phyloP scores from a whole-genome alignment of 139 green algal genomes.

The Gonium pectorale region DNA sequence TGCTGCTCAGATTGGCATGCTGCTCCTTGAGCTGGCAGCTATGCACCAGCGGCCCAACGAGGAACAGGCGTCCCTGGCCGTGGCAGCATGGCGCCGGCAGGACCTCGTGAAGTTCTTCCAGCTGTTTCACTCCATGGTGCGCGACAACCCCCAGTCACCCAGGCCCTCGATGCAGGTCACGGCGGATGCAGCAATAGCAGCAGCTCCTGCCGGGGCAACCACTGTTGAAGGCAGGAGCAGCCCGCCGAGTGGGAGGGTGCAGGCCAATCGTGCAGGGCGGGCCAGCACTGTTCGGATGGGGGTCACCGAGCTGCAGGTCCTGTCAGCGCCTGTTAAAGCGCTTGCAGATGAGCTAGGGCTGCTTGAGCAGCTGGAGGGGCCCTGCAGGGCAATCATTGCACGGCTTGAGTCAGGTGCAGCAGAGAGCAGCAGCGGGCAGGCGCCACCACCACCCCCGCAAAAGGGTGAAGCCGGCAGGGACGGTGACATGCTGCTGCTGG shows the following conservation, averaged over 20 bases:
- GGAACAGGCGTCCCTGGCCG: not conserved
- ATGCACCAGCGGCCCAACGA: not conserved
- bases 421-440: not conserved
- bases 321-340: not conserved
- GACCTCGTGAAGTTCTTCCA: not conserved
- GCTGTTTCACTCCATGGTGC: not conserved
- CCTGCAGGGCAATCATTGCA: not conserved
- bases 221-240: not conserved
- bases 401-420: not conserved
- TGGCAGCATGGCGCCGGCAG: not conserved
- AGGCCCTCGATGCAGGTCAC: not conserved
- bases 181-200: not conserved
- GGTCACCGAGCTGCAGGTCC: not conserved
- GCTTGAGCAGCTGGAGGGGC: not conserved
- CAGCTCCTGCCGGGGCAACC: not conserved
- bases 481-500: no score
- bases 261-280: not conserved
- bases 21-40: not conserved
- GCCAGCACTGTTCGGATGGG: not conserved
- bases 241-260: not conserved
- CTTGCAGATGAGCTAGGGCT: not conserved
- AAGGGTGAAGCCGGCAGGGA: not conserved
- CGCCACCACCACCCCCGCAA: not conserved
- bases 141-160: not conserved
- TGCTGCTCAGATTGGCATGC: not conserved